Conservation (phyloP, 2,329 filamentous ascomycete genomes). For the Alternaria triticina region DNA sequence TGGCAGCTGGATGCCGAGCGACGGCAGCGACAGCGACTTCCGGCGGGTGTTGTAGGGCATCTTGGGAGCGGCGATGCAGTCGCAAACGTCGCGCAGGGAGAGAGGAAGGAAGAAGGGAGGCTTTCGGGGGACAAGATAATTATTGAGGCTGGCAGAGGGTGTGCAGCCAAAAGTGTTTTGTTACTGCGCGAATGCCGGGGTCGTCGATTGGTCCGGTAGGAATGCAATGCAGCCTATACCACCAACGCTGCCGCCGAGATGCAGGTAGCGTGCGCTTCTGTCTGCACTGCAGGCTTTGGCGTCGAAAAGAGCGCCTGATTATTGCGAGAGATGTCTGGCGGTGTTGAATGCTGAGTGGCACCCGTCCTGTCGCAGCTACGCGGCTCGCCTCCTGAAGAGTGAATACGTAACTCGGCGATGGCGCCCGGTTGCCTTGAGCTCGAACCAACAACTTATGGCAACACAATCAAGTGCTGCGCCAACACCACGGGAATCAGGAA, state of each 20-base stretch:
- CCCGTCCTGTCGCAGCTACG: constrained; percentile 23
- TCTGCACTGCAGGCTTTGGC: constrained; percentile 26
- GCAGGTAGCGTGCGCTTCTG: constrained; percentile 42
- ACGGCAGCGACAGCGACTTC: constrained; percentile 92
- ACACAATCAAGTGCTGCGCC: constrained; percentile 25
- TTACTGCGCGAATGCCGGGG: constrained; percentile 39
- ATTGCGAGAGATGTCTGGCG: constrained; percentile 19
- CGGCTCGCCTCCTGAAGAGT: constrained; percentile 39
- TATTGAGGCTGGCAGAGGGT: constrained; percentile 35
- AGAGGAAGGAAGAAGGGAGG: constrained; percentile 3
- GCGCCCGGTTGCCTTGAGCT: constrained; percentile 27
- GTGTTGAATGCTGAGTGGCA: constrained; percentile 17
- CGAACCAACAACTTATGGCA: constrained; percentile 18
- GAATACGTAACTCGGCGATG: constrained; percentile 37
- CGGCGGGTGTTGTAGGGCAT: constrained; percentile 98
- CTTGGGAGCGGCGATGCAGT: constrained; percentile 29
- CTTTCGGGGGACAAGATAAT: constrained; percentile 21
- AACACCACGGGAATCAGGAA: constrained; percentile 17
- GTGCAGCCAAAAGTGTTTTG: constrained; percentile 38
- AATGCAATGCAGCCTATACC: constrained; percentile 44
- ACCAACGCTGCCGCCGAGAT: constrained; percentile 36
- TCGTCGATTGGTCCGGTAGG: constrained; percentile 42
- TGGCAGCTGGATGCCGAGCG: constrained; percentile 86
- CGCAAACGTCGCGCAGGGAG: constrained; percentile 14
- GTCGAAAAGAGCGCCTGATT: constrained; percentile 18